Percentiles rank a stretch among this genome's conserved stretches.
phyloP scores from a whole-genome alignment of 73 alveolate species.

The Blepharisma stoltei region DNA sequence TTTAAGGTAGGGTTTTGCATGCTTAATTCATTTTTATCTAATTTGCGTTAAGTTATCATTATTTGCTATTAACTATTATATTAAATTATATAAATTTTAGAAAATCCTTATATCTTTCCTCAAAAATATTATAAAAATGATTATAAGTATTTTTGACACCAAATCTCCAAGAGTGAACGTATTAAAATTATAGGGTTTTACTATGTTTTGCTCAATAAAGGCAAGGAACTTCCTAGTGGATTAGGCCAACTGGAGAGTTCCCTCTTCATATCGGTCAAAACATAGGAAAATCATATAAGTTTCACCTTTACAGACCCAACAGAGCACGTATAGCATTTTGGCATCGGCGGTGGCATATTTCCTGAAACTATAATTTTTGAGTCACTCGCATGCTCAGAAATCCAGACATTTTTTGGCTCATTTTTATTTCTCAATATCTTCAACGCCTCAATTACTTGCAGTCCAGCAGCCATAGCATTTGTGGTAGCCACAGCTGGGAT shows the following conservation, averaged over 20 bases:
- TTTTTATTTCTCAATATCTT: slow-evolving; percentile 40
- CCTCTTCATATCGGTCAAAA: no score
- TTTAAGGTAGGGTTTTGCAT: slow-evolving; percentile 17
- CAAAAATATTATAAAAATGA: no score
- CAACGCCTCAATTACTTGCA: slow-evolving; percentile 77
- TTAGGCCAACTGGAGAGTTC: no score
- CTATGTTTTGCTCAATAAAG: no score
- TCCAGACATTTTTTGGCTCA: not conserved
- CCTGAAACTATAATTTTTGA: slow-evolving; percentile 12
- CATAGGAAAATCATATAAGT: no score
- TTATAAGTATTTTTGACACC: slow-evolving; percentile 32
- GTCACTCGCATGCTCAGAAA: not conserved
- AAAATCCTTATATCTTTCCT: no score
- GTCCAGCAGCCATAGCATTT: slow-evolving; percentile 89
- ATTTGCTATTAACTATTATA: no score
- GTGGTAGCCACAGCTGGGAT: slow-evolving; percentile 98
- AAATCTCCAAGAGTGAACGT: not conserved
- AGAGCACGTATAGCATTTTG: no score
- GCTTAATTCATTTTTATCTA: slow-evolving; percentile 7
- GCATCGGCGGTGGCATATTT: not conserved
- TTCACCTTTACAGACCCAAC: not conserved
- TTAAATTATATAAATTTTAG: no score
- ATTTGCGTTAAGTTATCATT: no score
- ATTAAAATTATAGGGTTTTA: no score
- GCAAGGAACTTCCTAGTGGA: no score